A percentile compares a stretch with the other conserved stretches of the same genome.
Conservation (phyloP, 176 grass and related monocot genomes). For the Aegilops umbellulata region DNA sequence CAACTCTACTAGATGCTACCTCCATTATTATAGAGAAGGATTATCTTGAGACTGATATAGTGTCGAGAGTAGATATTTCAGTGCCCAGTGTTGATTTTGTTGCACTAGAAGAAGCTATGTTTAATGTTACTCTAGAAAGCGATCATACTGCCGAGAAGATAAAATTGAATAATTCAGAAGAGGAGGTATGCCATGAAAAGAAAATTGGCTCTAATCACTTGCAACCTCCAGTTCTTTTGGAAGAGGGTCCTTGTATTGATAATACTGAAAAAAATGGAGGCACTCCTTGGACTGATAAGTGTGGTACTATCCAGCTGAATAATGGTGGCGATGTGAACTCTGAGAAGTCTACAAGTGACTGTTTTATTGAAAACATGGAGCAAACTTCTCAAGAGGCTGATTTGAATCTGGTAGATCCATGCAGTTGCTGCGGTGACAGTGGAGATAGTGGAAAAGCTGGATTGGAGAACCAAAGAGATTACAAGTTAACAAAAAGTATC, state of each 20-base stretch:
- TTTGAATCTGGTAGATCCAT: constrained; percentile 24
- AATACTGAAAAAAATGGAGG: constrained; percentile 26
- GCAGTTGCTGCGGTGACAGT: constrained; percentile 40
- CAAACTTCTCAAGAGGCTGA: constrained; percentile 20
- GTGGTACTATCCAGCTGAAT: not conserved
- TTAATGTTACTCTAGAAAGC: constrained; percentile 13
- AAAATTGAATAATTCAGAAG: constrained; percentile 20
- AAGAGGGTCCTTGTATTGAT: not conserved
- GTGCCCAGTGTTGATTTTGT: not conserved
- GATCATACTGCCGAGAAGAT: constrained; percentile 9
- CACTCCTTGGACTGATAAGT: constrained; percentile 10
- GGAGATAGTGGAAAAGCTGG: constrained; percentile 21
- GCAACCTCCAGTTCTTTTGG: not conserved
- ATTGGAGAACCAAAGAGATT: constrained; percentile 34
- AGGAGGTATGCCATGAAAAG: not conserved
- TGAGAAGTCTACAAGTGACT: constrained; percentile 30
- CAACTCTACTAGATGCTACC: constrained; percentile 54
- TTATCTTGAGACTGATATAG: constrained; percentile 49
- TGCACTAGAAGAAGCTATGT: constrained; percentile 22
- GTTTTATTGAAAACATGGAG: constrained; percentile 26
- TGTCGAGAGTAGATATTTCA: constrained; percentile 13
- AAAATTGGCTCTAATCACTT: not conserved
- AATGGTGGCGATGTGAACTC: constrained; percentile 17
- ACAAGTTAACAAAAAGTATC: constrained; percentile 52
- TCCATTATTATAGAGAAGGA: constrained; percentile 64